Conservation (phyloP, 371 early-diverging fungal species). For the Mucor circinelloides region DNA sequence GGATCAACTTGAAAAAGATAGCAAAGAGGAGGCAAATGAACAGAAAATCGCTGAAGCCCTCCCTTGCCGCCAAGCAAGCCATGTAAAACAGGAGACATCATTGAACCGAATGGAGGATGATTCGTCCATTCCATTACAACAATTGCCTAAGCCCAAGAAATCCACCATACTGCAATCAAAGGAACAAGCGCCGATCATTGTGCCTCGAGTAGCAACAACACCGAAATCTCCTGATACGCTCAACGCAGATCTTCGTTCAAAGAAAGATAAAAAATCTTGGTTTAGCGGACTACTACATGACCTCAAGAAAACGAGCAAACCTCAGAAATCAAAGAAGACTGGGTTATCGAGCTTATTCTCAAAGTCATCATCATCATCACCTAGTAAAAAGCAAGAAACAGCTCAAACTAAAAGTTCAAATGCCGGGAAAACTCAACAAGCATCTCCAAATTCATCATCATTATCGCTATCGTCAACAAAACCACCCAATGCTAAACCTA, state of each 20-base stretch:
- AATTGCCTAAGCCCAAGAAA: neutral
- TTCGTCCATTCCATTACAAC: neutral
- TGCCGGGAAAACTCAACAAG: neutral
- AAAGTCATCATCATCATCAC: neutral
- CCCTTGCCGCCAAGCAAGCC: neutral
- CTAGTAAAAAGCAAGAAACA: conserved; percentile 17
- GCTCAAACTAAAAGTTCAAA: neutral
- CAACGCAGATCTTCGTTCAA: neutral
- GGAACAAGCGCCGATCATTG: neutral
- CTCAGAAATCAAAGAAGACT: neutral
- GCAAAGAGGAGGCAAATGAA: neutral
- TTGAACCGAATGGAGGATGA: neutral
- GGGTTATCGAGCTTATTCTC: neutral
- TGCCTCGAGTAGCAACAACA: neutral
- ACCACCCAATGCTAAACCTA: neutral
- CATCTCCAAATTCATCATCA: neutral
- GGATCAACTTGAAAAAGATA: neutral
- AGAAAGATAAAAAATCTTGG: conserved; percentile 7
- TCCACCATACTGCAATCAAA: neutral
- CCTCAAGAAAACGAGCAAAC: neutral
- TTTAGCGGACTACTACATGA: neutral
- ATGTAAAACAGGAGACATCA: neutral
- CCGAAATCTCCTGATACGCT: neutral
- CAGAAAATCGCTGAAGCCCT: neutral
- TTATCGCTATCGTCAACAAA: neutral